Evolutionary conservation across 306 rosid genomes (phyloP), one percentile per base, ranked within the genome.

Genomic region (Oxytropis ochrocephala): DNA sequence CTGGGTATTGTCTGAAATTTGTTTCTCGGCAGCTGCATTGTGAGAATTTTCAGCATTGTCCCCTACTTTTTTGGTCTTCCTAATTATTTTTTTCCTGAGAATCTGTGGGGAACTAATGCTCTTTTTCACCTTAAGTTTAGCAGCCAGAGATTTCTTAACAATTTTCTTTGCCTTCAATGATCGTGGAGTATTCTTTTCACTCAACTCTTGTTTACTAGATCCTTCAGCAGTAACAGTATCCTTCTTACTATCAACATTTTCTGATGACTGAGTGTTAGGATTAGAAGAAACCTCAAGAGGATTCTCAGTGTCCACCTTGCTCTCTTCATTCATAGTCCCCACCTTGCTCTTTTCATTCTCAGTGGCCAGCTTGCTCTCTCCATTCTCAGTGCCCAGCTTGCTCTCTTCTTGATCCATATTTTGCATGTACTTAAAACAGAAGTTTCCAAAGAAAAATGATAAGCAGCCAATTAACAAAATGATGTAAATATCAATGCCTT

Each of bases 91-190:
- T 64, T 17, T 71, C 58, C 39, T 75, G 54, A 12, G 70, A 73
- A 30, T 74, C 79, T 47, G 72, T 5, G 56, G 72, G 75, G 55
- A 46, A 69, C 54, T 66, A 48, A 64, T 58, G 53, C 47, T 74
- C 35, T 65, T 75, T 16, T 13, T 73, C 46, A 67, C 42, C 69
- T 78, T 84, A 5, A 62, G 54, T 41, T 79, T 78, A 29, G 73
- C 56, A 64, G 53, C 66, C 7, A 30, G 57, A 61, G 89, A 64
- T 70, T 83, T 90, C 84, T 88, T 92, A 42, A 52, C 39, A 8
- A 83, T 73, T 72, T 77, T 85, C 61, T 81, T 90, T 13, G 86
- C 88, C 82, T 84, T 89, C 77, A 92, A 49, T 49, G 84, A 67
- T 61, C 6, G 79, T 5, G 77, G 78, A 44, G 78, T 79, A 61